These are phyloP conservation scores for Podospora bellae-mahoneyi DNA, from an alignment of 495 filamentous ascomycete species.

Conservation along the genomic window DNA sequence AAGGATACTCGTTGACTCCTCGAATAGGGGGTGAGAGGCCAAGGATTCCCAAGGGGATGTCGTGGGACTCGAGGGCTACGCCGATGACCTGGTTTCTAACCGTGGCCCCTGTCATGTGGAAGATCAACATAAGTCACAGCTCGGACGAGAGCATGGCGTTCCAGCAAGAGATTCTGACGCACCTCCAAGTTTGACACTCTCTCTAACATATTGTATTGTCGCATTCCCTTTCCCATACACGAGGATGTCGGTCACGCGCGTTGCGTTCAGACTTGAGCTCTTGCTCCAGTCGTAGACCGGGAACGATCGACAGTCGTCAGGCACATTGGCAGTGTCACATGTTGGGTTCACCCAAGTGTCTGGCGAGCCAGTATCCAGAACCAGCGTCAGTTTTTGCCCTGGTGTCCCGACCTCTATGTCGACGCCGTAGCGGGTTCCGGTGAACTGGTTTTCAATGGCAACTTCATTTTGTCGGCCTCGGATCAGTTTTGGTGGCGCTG, in stretches of 20 bases:
- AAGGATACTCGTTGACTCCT: conserved; percentile 55
- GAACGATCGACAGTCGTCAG: conserved; percentile 27
- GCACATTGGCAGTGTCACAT: conserved; percentile 30
- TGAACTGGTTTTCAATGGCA: conserved; percentile 12
- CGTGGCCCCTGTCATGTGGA: conserved; percentile 26
- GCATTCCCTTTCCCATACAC: conserved; percentile 42
- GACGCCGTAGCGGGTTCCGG: conserved; percentile 20
- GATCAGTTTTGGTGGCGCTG: neutral
- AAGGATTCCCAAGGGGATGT: conserved; percentile 62
- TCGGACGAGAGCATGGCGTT: neutral
- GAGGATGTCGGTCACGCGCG: conserved; percentile 27
- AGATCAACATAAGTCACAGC: neutral
- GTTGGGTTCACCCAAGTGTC: conserved; percentile 45
- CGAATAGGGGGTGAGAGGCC: conserved; percentile 60
- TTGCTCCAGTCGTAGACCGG: conserved; percentile 33
- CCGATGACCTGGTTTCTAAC: conserved; percentile 43
- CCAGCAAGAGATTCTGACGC: conserved; percentile 5
- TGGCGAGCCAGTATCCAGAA: conserved; percentile 44
- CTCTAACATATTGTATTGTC: conserved; percentile 39
- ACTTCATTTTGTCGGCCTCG: conserved; percentile 19
- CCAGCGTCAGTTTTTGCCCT: conserved; percentile 32
- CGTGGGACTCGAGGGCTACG: conserved; percentile 34
- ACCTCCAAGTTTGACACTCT: conserved; percentile 41
- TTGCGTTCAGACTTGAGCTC: conserved; percentile 33
- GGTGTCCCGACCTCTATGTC: conserved; percentile 24